Evolutionary conservation across 1,284 basidiomycete genomes (phyloP), one percentile per base, ranked within the genome.

Genomic region (Ceratobasidium sp.): DNA sequence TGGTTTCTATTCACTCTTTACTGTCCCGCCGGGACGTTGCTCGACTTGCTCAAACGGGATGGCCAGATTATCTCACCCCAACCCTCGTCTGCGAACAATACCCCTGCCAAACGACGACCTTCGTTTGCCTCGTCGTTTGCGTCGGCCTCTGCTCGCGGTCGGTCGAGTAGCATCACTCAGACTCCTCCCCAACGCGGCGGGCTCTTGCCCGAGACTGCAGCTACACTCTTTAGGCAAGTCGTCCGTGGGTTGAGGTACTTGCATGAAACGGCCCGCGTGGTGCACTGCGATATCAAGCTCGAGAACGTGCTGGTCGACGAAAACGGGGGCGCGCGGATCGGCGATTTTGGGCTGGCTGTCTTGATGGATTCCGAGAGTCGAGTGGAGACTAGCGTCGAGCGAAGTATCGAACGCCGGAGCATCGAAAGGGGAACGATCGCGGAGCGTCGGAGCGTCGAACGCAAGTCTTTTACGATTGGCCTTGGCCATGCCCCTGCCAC

Each of bases 291-390:
- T 83, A 86, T 99, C 82, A 99, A 99, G 84, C 88, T 98, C 74
- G 97, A 98, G 84, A 99, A 99, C 83, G 90, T 98, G 61, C 87
- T 99, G 66, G 90, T 96, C 74, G 95, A 96, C 81, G 90, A 92
- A 79, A 87, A 88, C 81, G 94, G 93, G 65, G 86, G 89, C 43
- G 93, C 92, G 83, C 88, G 89, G 80, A 92, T 96, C 48, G 85
- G 86, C 58, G 94, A 96, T 82, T 96, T 96, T 82, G 94, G 94
- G 65, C 87, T 96, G 83, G 86, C 93, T 31, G 85, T 86, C 79
- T 85, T 83, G 75, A 88, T 92, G 72, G 88, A 87, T 78, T 69
- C 61, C 14, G 71, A 64, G 14, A 31, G 27, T 24, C 43, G 27
- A 46, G 41, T 48, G 16, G 39, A 31, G 41, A 48, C 27, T 27